Percentiles rank a stretch among this genome's conserved stretches.
phyloP scores from a whole-genome alignment of 139 green algal species.

The Astrephomene gubernaculifera region DNA sequence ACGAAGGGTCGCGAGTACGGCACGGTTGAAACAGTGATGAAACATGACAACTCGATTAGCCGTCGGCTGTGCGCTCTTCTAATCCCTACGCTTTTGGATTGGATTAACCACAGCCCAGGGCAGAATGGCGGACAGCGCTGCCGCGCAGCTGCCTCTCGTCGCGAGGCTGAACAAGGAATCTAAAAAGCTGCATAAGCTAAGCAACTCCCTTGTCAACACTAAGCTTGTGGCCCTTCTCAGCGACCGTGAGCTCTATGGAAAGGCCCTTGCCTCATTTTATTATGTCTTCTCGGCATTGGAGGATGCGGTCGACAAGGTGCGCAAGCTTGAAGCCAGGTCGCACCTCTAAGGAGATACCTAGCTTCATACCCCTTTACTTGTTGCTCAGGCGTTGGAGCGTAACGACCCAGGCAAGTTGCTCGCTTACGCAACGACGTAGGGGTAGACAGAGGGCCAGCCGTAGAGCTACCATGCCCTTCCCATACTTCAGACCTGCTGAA shows the following conservation, averaged over 20 bases:
- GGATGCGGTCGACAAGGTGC: slow-evolving; percentile 19
- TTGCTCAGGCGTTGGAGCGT: not conserved
- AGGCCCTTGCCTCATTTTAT: slow-evolving; percentile 36
- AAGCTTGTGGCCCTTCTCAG: slow-evolving; percentile 39
- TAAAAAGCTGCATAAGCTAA: not conserved
- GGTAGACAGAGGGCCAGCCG: no score
- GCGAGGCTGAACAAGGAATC: not conserved
- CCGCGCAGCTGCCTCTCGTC: not conserved
- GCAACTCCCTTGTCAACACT: slow-evolving; percentile 23
- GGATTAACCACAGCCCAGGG: no score
- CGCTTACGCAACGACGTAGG: no score
- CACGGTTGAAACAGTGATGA: no score
- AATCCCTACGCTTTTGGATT: no score
- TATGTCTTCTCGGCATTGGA: slow-evolving; percentile 42
- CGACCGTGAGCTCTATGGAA: slow-evolving; percentile 18
- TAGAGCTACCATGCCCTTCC: no score
- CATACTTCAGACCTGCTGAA: not conserved
- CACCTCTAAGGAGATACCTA: no score
- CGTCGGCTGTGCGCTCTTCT: no score
- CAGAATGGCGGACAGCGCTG: not conserved
- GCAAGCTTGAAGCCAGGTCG: not conserved
- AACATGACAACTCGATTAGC: no score
- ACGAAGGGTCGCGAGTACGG: no score
- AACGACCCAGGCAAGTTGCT: slow-evolving; percentile 13
- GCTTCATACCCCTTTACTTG: no score